phyloP scores from a whole-genome alignment of 352 stramenopile species.

The Globisporangium paroecandrum region DNA sequence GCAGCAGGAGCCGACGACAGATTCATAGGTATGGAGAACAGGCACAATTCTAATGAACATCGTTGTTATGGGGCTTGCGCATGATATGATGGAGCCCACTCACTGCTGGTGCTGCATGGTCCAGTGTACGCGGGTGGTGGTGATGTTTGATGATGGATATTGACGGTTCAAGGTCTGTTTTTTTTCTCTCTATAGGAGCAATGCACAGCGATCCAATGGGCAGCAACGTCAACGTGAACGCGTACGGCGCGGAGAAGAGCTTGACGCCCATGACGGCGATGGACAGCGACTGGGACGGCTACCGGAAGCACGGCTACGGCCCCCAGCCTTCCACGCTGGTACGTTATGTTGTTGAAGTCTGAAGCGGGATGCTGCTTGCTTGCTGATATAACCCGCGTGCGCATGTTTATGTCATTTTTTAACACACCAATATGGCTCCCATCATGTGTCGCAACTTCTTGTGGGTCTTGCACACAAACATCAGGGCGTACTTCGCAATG shows the following conservation, averaged over 20 bases:
- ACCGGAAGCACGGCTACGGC: constrained; percentile 49
- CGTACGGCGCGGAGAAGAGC: constrained; percentile 19
- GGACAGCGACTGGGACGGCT: constrained; percentile 52
- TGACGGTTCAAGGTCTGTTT: background rate
- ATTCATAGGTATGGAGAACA: constrained; percentile 2
- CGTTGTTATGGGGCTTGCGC: background rate
- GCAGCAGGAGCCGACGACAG: constrained; percentile 17
- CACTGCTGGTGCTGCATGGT: background rate
- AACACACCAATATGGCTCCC: background rate
- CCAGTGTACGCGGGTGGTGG: background rate
- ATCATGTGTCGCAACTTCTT: background rate
- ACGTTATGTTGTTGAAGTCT: constrained; percentile 14
- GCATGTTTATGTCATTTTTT: constrained; percentile 8
- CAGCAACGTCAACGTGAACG: constrained; percentile 16
- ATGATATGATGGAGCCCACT: background rate
- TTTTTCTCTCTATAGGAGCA: background rate
- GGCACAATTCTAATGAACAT: background rate
- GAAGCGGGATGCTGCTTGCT: constrained; percentile 1
- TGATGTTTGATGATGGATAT: background rate
- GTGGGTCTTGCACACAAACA: background rate
- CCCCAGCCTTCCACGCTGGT: constrained; percentile 33
- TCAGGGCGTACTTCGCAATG: constrained; percentile 61
- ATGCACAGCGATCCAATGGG: constrained; percentile 14
- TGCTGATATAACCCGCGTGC: constrained; percentile 5
- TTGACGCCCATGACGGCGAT: constrained; percentile 18